Evolutionary conservation across 169 alveolate genomes (phyloP).

Genomic region (Babesia divergens): DNA sequence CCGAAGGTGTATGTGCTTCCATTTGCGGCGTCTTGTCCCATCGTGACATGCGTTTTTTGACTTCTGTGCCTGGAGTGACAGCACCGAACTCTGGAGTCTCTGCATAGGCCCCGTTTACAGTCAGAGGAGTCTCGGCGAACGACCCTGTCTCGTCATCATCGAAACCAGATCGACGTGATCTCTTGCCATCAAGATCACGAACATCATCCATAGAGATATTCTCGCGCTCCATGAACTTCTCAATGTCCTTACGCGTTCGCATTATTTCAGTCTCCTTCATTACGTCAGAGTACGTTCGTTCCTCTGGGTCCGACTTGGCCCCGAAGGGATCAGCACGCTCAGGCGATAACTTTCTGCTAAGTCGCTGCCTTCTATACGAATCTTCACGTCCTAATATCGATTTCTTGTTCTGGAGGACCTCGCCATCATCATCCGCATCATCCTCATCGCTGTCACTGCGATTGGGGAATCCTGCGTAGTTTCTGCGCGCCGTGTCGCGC

Average conservation of each 20-base stretch:
- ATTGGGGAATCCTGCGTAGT: neutral
- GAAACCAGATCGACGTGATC: constrained; percentile 13
- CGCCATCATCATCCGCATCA: constrained; percentile 16
- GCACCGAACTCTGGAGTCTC: constrained; percentile 36
- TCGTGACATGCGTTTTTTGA: constrained; percentile 61
- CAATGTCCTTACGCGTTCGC: constrained; percentile 44
- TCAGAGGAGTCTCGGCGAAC: constrained; percentile 16
- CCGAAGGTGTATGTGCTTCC: constrained; percentile 74
- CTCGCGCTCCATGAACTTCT: constrained; percentile 53
- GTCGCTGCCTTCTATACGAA: constrained; percentile 63
- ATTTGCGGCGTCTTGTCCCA: constrained; percentile 79
- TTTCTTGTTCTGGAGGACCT: constrained; percentile 51
- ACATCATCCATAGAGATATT: constrained; percentile 37
- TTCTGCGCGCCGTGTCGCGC: neutral
- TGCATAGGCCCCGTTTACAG: neutral
- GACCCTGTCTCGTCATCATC: constrained; percentile 7
- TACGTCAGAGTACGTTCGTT: constrained; percentile 68
- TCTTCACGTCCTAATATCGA: constrained; percentile 67
- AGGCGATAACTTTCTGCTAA: constrained; percentile 75
- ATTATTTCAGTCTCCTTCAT: constrained; percentile 60
- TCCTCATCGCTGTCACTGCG: constrained; percentile 7
- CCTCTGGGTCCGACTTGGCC: constrained; percentile 68
- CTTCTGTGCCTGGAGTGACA: constrained; percentile 60
- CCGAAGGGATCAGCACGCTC: constrained; percentile 83
- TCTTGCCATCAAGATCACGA: constrained; percentile 39